Conservation (phyloP, 345 rosid species). For the Hevea brasiliensis region DNA sequence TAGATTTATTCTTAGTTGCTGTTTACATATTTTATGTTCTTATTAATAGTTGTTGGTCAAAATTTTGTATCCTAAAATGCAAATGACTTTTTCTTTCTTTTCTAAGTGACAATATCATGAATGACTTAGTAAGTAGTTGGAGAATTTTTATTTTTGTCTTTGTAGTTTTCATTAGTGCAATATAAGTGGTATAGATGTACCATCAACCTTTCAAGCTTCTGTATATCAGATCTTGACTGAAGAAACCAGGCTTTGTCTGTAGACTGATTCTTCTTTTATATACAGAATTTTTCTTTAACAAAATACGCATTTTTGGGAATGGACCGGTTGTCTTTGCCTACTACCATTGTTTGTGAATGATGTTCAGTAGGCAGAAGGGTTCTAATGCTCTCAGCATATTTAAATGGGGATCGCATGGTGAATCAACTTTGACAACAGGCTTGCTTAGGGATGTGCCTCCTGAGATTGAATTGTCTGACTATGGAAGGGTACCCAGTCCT, state of each 20-base stretch:
- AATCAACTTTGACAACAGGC: slow-evolving; percentile 68
- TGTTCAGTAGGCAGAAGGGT: slow-evolving; percentile 72
- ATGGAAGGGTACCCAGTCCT: slow-evolving; percentile 82
- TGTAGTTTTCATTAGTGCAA: background rate
- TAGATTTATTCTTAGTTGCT: background rate
- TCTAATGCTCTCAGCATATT: slow-evolving; percentile 59
- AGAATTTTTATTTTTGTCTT: background rate
- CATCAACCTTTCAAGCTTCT: background rate
- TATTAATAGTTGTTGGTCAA: background rate
- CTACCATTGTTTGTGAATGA: slow-evolving; percentile 62
- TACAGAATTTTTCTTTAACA: slow-evolving; percentile 23
- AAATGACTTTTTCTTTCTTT: background rate
- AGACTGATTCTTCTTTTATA: background rate
- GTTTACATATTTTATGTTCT: background rate
- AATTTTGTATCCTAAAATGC: background rate
- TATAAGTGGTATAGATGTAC: background rate
- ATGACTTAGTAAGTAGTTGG: background rate
- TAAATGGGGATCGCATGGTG: slow-evolving; percentile 67
- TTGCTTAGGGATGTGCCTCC: slow-evolving; percentile 79
- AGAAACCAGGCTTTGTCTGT: background rate
- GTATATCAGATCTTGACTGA: background rate
- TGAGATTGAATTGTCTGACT: slow-evolving; percentile 85
- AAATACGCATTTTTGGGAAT: slow-evolving; percentile 53
- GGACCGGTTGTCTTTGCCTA: slow-evolving; percentile 70
- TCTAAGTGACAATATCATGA: background rate